phyloP scores from a whole-genome alignment of 2,329 filamentous ascomycete genomes.

The Talaromyces sp. region DNA sequence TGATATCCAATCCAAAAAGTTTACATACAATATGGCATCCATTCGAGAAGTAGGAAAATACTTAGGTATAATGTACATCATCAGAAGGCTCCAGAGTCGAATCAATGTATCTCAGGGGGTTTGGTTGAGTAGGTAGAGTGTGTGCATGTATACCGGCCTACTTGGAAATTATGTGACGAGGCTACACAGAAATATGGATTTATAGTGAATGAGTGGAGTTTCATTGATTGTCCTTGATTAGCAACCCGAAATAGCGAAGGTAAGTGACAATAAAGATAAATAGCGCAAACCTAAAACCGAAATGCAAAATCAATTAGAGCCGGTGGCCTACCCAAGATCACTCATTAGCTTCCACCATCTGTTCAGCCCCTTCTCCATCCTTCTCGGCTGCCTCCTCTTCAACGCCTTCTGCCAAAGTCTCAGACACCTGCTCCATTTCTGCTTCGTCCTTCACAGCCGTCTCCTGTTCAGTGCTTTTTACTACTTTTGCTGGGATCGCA shows the following conservation, averaged over 20 bases:
- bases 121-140: no score
- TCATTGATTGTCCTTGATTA: background rate
- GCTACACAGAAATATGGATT: background rate
- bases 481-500: background rate
- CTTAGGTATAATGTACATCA: background rate
- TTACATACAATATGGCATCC: background rate
- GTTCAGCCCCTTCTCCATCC: background rate
- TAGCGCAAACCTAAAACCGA: background rate
- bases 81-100: background rate
- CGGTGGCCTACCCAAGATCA: background rate
- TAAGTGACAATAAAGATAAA: background rate
- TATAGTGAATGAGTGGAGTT: background rate
- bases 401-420: background rate
- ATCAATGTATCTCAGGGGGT: background rate
- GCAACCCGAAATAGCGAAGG: background rate
- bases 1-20: conserved; percentile 9
- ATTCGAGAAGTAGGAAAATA: no score
- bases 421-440: background rate
- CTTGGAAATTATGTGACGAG: background rate
- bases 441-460: background rate
- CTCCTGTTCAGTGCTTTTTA: background rate
- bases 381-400: background rate
- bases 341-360: background rate
- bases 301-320: background rate
- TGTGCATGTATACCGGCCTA: background rate